Evolutionary conservation across 441 rosid species (phyloP).

Genomic region (Melastoma candidum): DNA sequence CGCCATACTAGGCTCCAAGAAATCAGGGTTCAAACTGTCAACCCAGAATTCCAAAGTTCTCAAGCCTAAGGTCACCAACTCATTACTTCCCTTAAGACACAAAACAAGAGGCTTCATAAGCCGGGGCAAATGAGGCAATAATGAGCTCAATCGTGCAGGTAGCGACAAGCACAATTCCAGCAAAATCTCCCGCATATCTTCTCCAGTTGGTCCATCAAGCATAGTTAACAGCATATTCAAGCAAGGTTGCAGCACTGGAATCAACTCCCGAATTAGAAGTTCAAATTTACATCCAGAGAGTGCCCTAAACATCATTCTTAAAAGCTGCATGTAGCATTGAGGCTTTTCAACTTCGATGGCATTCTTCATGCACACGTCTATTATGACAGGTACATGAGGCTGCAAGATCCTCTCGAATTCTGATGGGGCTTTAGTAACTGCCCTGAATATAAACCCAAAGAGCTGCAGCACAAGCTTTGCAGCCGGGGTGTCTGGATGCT

Average conservation of each 20-base stretch:
- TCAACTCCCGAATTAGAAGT: slow-evolving; percentile 74
- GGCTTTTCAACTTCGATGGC: slow-evolving; percentile 93
- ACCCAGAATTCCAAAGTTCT: slow-evolving; percentile 99
- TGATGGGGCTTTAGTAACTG: slow-evolving; percentile 81
- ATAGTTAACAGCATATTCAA: slow-evolving; percentile 80
- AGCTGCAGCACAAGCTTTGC: slow-evolving; percentile 88
- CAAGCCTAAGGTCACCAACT: slow-evolving; percentile 80
- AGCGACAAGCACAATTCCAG: slow-evolving; percentile 87
- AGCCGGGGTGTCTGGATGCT: slow-evolving; percentile 77
- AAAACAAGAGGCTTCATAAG: slow-evolving; percentile 93
- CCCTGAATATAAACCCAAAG: slow-evolving; percentile 75
- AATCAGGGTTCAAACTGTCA: slow-evolving; percentile 97
- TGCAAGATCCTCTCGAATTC: slow-evolving; percentile 95
- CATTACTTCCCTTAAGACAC: slow-evolving; percentile 89
- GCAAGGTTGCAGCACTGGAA: slow-evolving; percentile 87
- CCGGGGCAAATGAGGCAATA: slow-evolving; percentile 88
- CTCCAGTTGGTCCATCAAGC: slow-evolving; percentile 97
- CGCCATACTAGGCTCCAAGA: slow-evolving; percentile 97
- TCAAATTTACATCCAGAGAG: slow-evolving; percentile 95
- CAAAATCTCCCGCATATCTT: slow-evolving; percentile 83
- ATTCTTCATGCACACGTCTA: slow-evolving; percentile 95
- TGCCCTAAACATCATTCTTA: slow-evolving; percentile 85
- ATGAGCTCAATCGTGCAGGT: slow-evolving; percentile 97
- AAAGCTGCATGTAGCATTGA: slow-evolving; percentile 87
- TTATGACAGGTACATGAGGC: slow-evolving; percentile 84